phyloP scores from a whole-genome alignment of 225 moss, liverwort and hornwort genomes.

The Neckera pumila region DNA sequence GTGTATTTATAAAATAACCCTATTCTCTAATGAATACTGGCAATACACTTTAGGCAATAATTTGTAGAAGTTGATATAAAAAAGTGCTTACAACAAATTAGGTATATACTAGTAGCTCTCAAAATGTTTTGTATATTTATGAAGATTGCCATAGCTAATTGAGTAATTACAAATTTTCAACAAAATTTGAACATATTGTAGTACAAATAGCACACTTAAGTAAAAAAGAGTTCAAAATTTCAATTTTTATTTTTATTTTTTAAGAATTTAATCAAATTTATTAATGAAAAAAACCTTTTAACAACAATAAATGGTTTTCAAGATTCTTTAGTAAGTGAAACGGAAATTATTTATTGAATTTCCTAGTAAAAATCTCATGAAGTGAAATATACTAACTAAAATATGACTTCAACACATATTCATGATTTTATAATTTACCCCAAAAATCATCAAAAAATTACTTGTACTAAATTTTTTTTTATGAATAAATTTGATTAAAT shows the following conservation, averaged over 20 bases:
- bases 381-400: too few relatives aligned
- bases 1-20: too few relatives aligned
- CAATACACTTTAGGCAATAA: not conserved
- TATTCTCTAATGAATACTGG: not conserved
- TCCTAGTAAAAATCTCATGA: fast-evolving
- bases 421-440: not conserved
- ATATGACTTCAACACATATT: not conserved
- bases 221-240: not conserved
- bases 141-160: not conserved
- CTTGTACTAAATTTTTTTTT: not conserved
- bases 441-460: not conserved
- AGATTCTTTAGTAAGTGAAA: too few relatives aligned
- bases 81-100: not conserved
- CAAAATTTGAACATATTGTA: not conserved
- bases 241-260: not conserved
- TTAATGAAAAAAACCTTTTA: too few relatives aligned
- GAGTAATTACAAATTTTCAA: not conserved
- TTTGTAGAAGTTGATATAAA: not conserved
- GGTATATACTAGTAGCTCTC: fast-evolving
- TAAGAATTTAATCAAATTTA: not conserved
- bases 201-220: not conserved
- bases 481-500: not conserved
- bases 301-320: too few relatives aligned
- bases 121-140: not conserved
- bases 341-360: too few relatives aligned